Percentiles rank a stretch among this genome's conserved stretches.
Conservation (phyloP, 768 basidiomycete species). For the Rhodotorula graminis region DNA sequence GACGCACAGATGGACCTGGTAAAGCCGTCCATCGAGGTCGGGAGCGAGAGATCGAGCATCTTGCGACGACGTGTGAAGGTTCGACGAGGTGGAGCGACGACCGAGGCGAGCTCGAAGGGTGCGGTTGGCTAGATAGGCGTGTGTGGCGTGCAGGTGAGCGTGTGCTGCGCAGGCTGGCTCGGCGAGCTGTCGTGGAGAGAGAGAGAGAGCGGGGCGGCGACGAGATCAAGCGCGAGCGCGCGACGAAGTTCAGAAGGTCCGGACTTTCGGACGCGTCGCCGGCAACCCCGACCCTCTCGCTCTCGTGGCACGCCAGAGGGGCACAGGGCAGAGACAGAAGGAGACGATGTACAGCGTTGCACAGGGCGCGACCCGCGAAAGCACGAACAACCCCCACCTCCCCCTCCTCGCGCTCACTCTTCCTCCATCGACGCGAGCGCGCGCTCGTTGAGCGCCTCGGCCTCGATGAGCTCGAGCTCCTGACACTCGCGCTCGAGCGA, state of each 20-base stretch:
- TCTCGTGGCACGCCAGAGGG: too few relatives aligned
- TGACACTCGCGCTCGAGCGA: constrained; percentile 46
- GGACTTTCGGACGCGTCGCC: too few relatives aligned
- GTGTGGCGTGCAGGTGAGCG: background rate
- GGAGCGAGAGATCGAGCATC: constrained; percentile 28
- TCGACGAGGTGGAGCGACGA: too few relatives aligned
- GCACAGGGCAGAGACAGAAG: too few relatives aligned
- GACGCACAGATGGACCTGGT: constrained; percentile 29
- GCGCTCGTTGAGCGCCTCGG: constrained; percentile 47
- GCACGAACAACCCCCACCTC: too few relatives aligned
- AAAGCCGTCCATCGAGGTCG: constrained; percentile 25
- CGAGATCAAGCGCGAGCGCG: too few relatives aligned
- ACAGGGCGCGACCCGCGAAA: background rate
- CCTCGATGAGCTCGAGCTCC: constrained; percentile 36
- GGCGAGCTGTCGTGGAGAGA: too few relatives aligned
- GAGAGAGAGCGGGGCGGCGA: too few relatives aligned
- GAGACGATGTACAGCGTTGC: too few relatives aligned
- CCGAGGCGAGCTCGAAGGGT: background rate
- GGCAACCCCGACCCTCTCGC: too few relatives aligned
- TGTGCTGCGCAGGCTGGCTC: too few relatives aligned
- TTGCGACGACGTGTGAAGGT: background rate
- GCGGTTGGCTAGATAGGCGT: background rate
- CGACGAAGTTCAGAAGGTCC: too few relatives aligned
- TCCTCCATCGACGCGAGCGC: constrained; percentile 67
- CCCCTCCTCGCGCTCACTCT: constrained; percentile 51